Conservation (phyloP, 352 stramenopile species). For the Phytopythium chamaehyphon region DNA sequence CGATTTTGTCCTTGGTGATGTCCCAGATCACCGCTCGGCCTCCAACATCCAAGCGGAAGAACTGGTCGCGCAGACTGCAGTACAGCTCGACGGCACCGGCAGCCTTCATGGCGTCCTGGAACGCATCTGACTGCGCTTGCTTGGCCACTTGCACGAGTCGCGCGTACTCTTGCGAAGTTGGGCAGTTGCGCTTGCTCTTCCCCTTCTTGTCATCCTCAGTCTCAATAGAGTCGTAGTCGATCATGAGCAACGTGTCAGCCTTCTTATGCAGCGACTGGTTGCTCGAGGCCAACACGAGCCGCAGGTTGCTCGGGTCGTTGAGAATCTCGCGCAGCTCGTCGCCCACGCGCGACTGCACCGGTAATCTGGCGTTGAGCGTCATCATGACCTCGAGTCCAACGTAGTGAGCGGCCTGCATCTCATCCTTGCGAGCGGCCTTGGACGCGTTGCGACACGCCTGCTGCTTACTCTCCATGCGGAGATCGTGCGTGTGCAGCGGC, state of each 20-base stretch:
- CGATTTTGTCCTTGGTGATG: constrained; percentile 4
- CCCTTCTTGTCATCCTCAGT: constrained; percentile 5
- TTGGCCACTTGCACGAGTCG: constrained; percentile 43
- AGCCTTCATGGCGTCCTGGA: constrained; percentile 33
- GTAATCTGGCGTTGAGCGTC: constrained; percentile 32
- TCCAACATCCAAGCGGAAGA: constrained; percentile 22
- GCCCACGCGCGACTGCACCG: constrained; percentile 30
- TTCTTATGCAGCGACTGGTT: constrained; percentile 45
- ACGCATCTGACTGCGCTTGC: constrained; percentile 27
- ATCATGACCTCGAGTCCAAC: constrained; percentile 45
- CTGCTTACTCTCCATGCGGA: constrained; percentile 31
- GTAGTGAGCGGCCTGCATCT: constrained; percentile 38
- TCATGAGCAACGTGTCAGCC: constrained; percentile 35
- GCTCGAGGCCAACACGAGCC: constrained; percentile 28
- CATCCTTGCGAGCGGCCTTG: constrained; percentile 28
- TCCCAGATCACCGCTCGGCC: constrained; percentile 25
- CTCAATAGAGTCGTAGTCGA: constrained; percentile 3
- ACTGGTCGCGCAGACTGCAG: constrained; percentile 25
- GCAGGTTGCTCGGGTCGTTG: constrained; percentile 36
- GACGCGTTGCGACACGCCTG: constrained; percentile 35
- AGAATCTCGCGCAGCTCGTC: constrained; percentile 40
- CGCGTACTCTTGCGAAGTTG: constrained; percentile 24
- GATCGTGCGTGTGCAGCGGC: constrained; percentile 29
- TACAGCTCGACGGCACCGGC: constrained; percentile 37
- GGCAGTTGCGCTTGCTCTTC: constrained; percentile 8